A percentile compares a stretch with the other conserved stretches of the same genome.
These are phyloP conservation scores for Nepenthes alata DNA, from an alignment of 179 eudicot species.

Conservation along the genomic window DNA sequence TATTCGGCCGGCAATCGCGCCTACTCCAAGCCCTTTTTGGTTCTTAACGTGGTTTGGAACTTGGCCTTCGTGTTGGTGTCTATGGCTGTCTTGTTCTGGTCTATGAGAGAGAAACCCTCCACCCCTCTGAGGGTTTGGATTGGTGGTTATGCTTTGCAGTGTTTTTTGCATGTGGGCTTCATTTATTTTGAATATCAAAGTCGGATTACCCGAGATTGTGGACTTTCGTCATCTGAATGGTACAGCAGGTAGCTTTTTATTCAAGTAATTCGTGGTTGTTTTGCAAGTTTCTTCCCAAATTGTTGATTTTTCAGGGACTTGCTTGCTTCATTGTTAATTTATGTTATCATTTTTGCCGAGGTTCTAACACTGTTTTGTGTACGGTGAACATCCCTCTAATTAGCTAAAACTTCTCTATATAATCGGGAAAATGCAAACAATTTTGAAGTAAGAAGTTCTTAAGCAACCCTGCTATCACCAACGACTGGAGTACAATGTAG, in stretches of 20 bases:
- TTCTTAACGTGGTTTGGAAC: slow-evolving; percentile 56
- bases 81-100: slow-evolving; percentile 24
- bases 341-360: background rate
- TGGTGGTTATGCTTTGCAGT: slow-evolving; percentile 54
- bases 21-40: slow-evolving; percentile 39
- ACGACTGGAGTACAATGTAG: too few relatives aligned
- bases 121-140: slow-evolving; percentile 63
- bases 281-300: background rate
- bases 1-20: slow-evolving; percentile 13
- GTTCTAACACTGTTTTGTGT: background rate
- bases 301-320: background rate
- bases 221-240: slow-evolving; percentile 7
- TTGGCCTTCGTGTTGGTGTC: slow-evolving; percentile 48
- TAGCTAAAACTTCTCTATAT: too few relatives aligned
- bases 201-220: slow-evolving; percentile 15
- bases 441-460: too few relatives aligned
- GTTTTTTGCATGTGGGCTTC: slow-evolving; percentile 53
- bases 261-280: background rate
- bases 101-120: slow-evolving; percentile 35
- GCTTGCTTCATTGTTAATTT: too few relatives aligned
- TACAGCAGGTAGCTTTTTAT: slow-evolving; percentile 17
- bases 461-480: too few relatives aligned
- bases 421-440: too few relatives aligned
- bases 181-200: slow-evolving; percentile 36
- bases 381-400: background rate